phyloP scores from a whole-genome alignment of 352 stramenopile species.

The Pythium pyrilobum region DNA sequence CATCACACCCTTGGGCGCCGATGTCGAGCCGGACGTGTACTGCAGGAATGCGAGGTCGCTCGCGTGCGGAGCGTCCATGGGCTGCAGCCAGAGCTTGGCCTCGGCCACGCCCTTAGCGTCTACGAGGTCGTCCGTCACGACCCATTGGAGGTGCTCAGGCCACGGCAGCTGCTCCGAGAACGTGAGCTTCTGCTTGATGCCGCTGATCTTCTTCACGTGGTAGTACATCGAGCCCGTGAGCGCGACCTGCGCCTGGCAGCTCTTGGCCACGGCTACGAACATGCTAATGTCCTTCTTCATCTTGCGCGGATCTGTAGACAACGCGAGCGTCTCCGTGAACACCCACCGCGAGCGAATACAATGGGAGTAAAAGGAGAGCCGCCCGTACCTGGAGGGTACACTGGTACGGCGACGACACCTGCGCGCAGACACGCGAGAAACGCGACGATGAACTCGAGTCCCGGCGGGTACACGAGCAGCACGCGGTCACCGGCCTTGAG shows the following conservation, averaged over 20 bases:
- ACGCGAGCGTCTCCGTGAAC: too few species aligned
- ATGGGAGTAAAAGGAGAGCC: too few species aligned
- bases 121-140: conserved; percentile 77
- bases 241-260: conserved; percentile 87
- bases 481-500: conserved; percentile 73
- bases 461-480: conserved; percentile 97
- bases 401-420: conserved; percentile 92
- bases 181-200: conserved; percentile 78
- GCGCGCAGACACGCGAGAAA: conserved; percentile 96
- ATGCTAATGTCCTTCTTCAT: conserved; percentile 95
- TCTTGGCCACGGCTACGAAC: conserved; percentile 93
- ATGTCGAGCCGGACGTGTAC: conserved; percentile 99
- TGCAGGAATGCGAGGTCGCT: conserved; percentile 96
- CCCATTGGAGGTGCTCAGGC: conserved; percentile 88
- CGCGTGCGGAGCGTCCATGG: conserved; percentile 30
- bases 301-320: conserved; percentile 86
- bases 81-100: conserved; percentile 32
- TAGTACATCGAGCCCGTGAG: conserved; percentile 94
- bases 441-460: conserved; percentile 96
- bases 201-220: conserved; percentile 90
- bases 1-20: conserved; percentile 97
- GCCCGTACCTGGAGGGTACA: conserved; percentile 69
- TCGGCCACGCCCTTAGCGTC: conserved; percentile 34
- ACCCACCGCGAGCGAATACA: too few species aligned
- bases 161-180: conserved; percentile 58